Percentiles rank a stretch among this genome's conserved stretches.
These are phyloP conservation scores for Paramyrothecium roridum DNA, from an alignment of 2,329 filamentous ascomycete genomes.

Conservation along the genomic window DNA sequence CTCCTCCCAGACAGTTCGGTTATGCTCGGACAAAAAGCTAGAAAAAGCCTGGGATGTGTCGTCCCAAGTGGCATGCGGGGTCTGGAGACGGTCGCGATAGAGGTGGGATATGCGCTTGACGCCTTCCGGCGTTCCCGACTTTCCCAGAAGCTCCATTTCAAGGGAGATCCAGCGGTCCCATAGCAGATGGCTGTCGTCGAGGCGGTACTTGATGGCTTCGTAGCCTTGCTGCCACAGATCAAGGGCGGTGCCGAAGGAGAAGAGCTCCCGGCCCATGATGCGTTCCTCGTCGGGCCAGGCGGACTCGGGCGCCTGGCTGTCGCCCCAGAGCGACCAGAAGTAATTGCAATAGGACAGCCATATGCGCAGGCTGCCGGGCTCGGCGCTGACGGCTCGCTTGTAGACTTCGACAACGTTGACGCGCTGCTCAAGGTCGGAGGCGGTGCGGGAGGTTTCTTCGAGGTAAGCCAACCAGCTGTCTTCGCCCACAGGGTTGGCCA, in stretches of 20 bases:
- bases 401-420: constrained; percentile 70
- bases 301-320: constrained; percentile 52
- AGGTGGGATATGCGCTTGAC: constrained; percentile 65
- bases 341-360: constrained; percentile 80
- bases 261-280: constrained; percentile 66
- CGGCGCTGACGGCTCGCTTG: constrained; percentile 65
- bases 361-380: constrained; percentile 69
- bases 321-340: constrained; percentile 67
- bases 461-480: constrained; percentile 75
- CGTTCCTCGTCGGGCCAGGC: constrained; percentile 67
- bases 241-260: constrained; percentile 64
- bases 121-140: constrained; percentile 50
- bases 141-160: constrained; percentile 64
- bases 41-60: constrained; percentile 74
- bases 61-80: constrained; percentile 74
- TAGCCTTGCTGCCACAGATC: constrained; percentile 71
- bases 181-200: constrained; percentile 73
- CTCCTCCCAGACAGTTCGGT: constrained; percentile 67
- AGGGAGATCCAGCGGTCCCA: constrained; percentile 79
- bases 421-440: constrained; percentile 62
- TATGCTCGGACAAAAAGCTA: constrained; percentile 69
- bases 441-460: constrained; percentile 63
- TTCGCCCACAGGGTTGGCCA: constrained; percentile 66
- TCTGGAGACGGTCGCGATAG: constrained; percentile 66
- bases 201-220: constrained; percentile 67